phyloP scores from a whole-genome alignment of 495 filamentous ascomycete species.

The Aspergillus heteromorphus region DNA sequence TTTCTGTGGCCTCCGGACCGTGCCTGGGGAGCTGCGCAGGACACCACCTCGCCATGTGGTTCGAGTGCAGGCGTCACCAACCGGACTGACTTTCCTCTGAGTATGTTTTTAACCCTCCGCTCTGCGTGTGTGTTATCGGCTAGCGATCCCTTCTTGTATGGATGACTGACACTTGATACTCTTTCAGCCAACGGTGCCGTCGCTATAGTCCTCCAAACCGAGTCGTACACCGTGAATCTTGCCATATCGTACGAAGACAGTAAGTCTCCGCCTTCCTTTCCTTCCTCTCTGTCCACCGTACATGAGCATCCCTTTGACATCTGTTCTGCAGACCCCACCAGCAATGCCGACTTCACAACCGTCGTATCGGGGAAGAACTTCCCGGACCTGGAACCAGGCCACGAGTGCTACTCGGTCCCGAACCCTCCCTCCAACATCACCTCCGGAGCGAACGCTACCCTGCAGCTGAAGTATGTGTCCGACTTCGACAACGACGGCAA shows the following conservation, averaged over 20 bases:
- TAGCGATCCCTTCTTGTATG: too few species aligned
- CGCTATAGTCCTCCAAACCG: constrained; percentile 36
- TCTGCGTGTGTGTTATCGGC: too few species aligned
- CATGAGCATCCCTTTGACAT: too few species aligned
- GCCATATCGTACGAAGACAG: constrained; percentile 41
- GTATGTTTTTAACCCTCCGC: constrained; percentile 21
- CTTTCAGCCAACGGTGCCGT: constrained; percentile 25
- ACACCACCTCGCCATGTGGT: constrained; percentile 46
- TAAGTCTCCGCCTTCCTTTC: constrained; percentile 16
- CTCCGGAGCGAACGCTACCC: constrained; percentile 44
- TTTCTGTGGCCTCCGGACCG: constrained; percentile 50
- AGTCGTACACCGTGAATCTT: constrained; percentile 44
- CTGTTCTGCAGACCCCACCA: constrained; percentile 35
- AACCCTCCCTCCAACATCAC: constrained; percentile 28
- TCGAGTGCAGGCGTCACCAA: constrained; percentile 32
- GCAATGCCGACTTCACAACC: constrained; percentile 38
- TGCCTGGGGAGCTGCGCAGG: constrained; percentile 36
- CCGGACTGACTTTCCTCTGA: constrained; percentile 42
- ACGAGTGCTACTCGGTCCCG: constrained; percentile 47
- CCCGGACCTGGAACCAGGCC: constrained; percentile 37
- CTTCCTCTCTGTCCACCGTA: not conserved
- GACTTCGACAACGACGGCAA: constrained; percentile 39
- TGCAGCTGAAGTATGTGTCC: constrained; percentile 46
- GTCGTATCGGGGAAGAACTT: constrained; percentile 24
- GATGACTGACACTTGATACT: too few species aligned